Evolutionary conservation across 1,284 basidiomycete species (phyloP).

Genomic region (Tilletiaria anomala): DNA sequence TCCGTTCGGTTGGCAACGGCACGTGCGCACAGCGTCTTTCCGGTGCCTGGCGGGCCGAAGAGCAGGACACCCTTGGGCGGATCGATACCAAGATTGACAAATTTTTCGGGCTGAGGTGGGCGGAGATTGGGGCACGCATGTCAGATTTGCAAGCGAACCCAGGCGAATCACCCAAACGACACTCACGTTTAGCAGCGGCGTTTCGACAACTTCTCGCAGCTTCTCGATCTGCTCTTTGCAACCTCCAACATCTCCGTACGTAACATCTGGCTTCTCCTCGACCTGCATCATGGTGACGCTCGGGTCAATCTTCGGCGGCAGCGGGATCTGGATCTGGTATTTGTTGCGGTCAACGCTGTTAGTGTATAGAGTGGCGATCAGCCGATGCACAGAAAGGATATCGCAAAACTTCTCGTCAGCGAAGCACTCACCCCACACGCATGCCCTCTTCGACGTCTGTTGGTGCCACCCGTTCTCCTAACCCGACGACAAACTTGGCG

Average conservation of each 20-base stretch:
- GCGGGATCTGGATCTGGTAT: conserved; percentile 98
- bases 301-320: conserved; percentile 98
- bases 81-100: conserved; percentile 95
- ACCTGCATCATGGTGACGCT: conserved; percentile 99
- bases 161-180: no score
- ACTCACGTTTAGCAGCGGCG: conserved; percentile 63
- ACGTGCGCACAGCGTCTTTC: conserved; percentile 94
- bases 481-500: conserved; percentile 95
- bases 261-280: conserved; percentile 96
- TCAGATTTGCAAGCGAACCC: background rate
- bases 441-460: conserved; percentile 99
- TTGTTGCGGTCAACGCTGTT: conserved; percentile 70
- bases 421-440: conserved; percentile 72
- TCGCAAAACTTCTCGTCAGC: background rate
- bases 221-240: conserved; percentile 99
- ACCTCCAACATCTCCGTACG: conserved; percentile 93
- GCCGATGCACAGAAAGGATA: background rate
- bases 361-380: background rate
- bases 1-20: conserved; percentile 98
- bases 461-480: conserved; percentile 88
- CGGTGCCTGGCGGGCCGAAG: conserved; percentile 89
- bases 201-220: conserved; percentile 93
- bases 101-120: no score
- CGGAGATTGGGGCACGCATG: background rate
- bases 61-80: conserved; percentile 96